Evolutionary conservation across 2,329 filamentous ascomycete genomes (phyloP), one percentile per base, ranked within the genome.

Genomic region (Colletotrichum tropicale): DNA sequence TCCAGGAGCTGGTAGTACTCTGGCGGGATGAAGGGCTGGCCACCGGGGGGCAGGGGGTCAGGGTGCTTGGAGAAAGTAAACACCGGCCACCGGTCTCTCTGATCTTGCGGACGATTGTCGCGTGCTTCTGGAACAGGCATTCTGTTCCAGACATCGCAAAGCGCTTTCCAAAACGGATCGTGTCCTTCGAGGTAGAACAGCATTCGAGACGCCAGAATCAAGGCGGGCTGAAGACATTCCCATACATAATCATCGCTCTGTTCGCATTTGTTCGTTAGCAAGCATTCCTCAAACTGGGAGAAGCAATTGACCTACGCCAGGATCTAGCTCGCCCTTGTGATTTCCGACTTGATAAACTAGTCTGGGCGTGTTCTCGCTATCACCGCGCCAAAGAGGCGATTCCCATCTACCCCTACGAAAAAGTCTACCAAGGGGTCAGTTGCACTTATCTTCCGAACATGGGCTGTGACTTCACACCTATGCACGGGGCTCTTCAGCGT

Each of bases 181-280:
- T 78, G 32, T 15, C 52, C 56, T 4, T 71, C 55, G 24, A 69
- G 69, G 15, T 70, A 61, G 2, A 66, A 16, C 2, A 83, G 70
- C 5, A 84, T 65, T 4, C 79, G 77, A 2, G 81, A 79, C 10
- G 79, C 78, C 12, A 83, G 76, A 55, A 78, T 76, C 8, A 84
- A 78, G 8, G 80, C 78, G 9, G 82, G 82, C 21, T 81, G 79
- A 52, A 83, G 70, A 16, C 78, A 80, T 5, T 78, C 18, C 82
- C 82, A 84, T 2, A 84, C 67, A 6, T 55, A 69, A 12, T 77
- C 72, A n/a, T 83, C 79, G 5, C 79, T 80, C 30, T 75, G 74
- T 76, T 78, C 38, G 12, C 10, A 32, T 10, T 2, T 30, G 68
- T 77, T 2, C 77, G 72, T 61, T 52, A 26, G 56, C 24, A 6